Conservation (phyloP, 345 rosid species). For the Rhizophora apiculata region DNA sequence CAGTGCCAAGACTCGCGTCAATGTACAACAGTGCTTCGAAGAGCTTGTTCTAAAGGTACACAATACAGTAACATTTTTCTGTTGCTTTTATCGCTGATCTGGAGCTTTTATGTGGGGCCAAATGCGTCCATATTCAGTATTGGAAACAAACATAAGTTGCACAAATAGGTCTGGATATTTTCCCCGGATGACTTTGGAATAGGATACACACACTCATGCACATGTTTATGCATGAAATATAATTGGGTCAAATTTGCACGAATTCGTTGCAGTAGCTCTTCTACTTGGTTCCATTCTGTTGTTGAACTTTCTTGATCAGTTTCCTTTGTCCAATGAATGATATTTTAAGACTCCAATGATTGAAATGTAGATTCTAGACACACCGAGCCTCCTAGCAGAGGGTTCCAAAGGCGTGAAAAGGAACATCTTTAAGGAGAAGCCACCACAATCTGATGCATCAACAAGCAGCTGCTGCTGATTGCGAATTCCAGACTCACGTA, state of each 20-base stretch:
- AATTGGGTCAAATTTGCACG: no score
- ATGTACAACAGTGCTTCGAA: constrained; percentile 90
- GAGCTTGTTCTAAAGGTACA: constrained; percentile 92
- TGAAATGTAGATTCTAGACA: constrained; percentile 69
- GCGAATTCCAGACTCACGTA: constrained; percentile 5
- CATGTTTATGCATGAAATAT: no score
- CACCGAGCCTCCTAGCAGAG: constrained; percentile 74
- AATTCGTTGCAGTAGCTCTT: no score
- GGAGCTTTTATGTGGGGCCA: no score
- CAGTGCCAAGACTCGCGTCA: constrained; percentile 86
- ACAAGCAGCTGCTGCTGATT: constrained; percentile 60
- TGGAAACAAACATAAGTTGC: no score
- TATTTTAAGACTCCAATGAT: background rate
- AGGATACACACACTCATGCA: no score
- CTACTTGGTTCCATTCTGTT: no score
- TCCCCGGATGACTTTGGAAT: background rate
- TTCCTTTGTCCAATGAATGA: background rate
- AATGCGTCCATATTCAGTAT: no score
- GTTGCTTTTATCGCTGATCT: no score
- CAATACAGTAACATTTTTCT: background rate
- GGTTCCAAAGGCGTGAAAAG: constrained; percentile 71
- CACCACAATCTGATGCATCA: constrained; percentile 43
- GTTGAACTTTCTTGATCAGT: background rate
- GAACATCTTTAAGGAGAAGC: constrained; percentile 79
- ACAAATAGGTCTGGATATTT: background rate